These are phyloP conservation scores for Colletotrichum sp. DNA, from an alignment of 2,329 filamentous ascomycete genomes.

Conservation along the genomic window DNA sequence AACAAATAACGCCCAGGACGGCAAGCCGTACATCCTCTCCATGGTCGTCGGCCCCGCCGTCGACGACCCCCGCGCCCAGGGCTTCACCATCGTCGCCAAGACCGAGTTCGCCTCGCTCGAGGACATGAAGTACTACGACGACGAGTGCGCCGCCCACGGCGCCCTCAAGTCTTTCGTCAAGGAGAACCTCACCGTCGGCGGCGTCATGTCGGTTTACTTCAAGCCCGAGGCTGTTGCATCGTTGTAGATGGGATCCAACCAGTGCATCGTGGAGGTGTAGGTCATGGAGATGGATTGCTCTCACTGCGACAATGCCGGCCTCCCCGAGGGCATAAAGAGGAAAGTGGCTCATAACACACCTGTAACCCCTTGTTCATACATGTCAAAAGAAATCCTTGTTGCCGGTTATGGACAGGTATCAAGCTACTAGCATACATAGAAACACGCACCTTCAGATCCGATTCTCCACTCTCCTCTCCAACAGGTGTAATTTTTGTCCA, in stretches of 20 bases:
- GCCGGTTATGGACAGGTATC: constrained; percentile 18
- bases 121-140: constrained; percentile 75
- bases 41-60: constrained; percentile 58
- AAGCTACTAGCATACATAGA: constrained; percentile 13
- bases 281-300: background rate
- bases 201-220: constrained; percentile 46
- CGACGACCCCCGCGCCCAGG: constrained; percentile 65
- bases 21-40: constrained; percentile 71
- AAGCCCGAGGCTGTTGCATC: constrained; percentile 33
- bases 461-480: background rate
- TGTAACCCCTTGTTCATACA: background rate
- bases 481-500: background rate
- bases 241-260: background rate
- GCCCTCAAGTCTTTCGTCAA: constrained; percentile 42
- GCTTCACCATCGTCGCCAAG: constrained; percentile 68
- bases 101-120: constrained; percentile 68
- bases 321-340: background rate
- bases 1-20: constrained; percentile 56
- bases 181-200: constrained; percentile 35
- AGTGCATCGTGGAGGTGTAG: no score
- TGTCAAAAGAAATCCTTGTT: background rate
- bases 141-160: constrained; percentile 48
- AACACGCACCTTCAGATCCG: background rate
- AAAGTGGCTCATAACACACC: background rate
- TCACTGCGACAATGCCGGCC: background rate